These are phyloP conservation scores for Flaveria trinervia DNA, from an alignment of 129 eudicot species.

Conservation along the genomic window DNA sequence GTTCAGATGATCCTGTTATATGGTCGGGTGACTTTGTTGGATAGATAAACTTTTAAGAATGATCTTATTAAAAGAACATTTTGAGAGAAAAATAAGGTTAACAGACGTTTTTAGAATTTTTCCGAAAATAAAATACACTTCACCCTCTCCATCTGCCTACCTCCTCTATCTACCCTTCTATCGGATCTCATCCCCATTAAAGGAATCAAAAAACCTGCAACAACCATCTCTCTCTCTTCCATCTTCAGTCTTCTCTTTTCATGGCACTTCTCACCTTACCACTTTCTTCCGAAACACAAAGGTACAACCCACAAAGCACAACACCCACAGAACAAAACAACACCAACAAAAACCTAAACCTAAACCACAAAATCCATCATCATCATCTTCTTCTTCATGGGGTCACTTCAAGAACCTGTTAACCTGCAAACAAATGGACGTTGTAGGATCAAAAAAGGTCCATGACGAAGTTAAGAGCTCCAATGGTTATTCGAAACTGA, in stretches of 20 bases:
- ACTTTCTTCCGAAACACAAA: conserved; percentile 39
- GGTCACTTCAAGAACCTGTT: conserved; percentile 82
- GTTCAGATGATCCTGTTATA: too few species aligned
- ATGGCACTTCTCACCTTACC: conserved; percentile 59
- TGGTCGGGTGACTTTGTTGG: too few species aligned
- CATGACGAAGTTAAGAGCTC: conserved; percentile 52
- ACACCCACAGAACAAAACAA: conserved; percentile 16
- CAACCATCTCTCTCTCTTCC: background rate
- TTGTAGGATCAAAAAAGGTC: conserved; percentile 35
- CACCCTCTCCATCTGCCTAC: conserved; percentile 33
- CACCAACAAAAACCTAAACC: conserved; percentile 40
- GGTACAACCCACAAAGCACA: conserved; percentile 38
- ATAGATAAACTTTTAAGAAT: too few species aligned
- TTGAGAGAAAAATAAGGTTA: too few species aligned
- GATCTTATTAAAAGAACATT: too few species aligned
- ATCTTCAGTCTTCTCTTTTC: conserved; percentile 17
- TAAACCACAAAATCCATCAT: conserved; percentile 44
- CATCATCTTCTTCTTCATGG: conserved; percentile 54
- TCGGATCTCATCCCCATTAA: conserved; percentile 59
- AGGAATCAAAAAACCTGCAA: conserved; percentile 16
- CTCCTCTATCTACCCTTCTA: conserved; percentile 23
- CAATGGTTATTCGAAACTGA: conserved; percentile 39
- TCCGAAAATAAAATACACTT: background rate
- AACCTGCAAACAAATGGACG: conserved; percentile 70
- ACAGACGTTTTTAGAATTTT: too few species aligned